Base-by-base conservation (phyloP, 2,329 filamentous ascomycete genomes). In the Gaeumannomyces tritici region DNA sequence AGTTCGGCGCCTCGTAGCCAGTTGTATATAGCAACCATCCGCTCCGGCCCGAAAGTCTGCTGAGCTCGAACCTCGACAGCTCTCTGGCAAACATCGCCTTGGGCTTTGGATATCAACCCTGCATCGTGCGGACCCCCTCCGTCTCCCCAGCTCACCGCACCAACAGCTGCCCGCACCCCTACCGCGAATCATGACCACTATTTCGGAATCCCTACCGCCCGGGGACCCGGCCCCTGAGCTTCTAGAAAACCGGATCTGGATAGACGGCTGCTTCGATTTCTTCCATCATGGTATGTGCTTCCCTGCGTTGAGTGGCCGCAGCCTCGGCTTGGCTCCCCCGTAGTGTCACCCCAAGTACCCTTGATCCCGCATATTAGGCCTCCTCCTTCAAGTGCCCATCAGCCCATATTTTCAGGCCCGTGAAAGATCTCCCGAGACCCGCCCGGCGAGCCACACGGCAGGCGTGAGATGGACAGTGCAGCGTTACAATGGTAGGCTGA, bases 181-280 rank as follows among this genome's bases (percentile, higher is more conserved):
- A 21, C 42, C 8, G 42, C 42, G 31, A 61, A 61, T 64, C 66
- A 69, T 55, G 61, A 67, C 59, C n/a, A n/a, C 51, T 55, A 5
- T 26, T 8, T 29, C 31, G 27, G 27, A 55, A 9, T 13, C n/a
- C 18, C 64, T 65, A 57, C 76, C 76, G 11, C 74, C 75, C 2
- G 80, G 80, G 64, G 75, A 80, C 57, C 76, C 82, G 57, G 82
- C 80, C 62, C 78, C 80, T 47, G 79, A 83, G 73, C 76, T 86
- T 11, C 75, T 83, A 42, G 83, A 86, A 31, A 86, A 90, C 69
- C 87, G 93, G 67, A 90, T 99, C 70, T 99, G 96, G 96, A 90
- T 99, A 29, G 95, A 99, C 74, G 95, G 95, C 66, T 99, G 95
- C 81, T 99, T 97, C 79, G 95, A 99, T 79, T 99, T 99, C 77